Base-by-base conservation (phyloP, 2,329 filamentous ascomycete genomes). In the Gyromitra esculenta region DNA sequence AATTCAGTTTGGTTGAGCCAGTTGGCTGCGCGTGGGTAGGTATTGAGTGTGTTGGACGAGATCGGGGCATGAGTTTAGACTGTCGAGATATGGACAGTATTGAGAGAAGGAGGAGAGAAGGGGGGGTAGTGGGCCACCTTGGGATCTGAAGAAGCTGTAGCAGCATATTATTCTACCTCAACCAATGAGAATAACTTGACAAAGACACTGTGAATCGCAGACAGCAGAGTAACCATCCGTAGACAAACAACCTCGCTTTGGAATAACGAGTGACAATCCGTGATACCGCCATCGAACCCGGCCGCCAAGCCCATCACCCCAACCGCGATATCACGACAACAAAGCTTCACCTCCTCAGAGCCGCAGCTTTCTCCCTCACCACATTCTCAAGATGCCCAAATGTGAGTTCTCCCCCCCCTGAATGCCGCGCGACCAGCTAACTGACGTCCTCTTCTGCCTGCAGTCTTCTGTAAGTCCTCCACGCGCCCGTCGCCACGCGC, bases 381-480 rank as follows among this genome's bases (percentile, higher is more conserved):
- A 77, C 71, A 87, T 31, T 31, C 25, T 31, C 25, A 92, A 87
- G 79, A 95, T 96, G 92, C 92, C 92, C 76, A 95, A 95, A 88
- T 96, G 93, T 95, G 89, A 89, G 91, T 88, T 3, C 41, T 21
- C 37, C 76, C 78, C 25, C n/a, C 3, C 41, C 35, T n/a, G 1
- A 7, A 37, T 18, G 1, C 31, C 25, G 4, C 15, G 8, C 25
- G 43, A 31, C 9, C 9, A 65, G 65, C 15, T 43, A 5, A 48
- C 74, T 64, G 25, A 76, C 48, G 48, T 13, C 4, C 18, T 11
- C 25, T 31, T 11, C 25, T 31, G 25, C 25, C 25, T 31, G 39
- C 50, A 77, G 70, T 68, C 68, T 67, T 69, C 64, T 77, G 75
- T 77, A 60, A 62, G 57, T 13, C 31, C 39, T 5, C 5, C 37